A percentile compares a stretch with the other conserved stretches of the same genome.
These are phyloP conservation scores for Sporothrix luriei DNA, from an alignment of 2,329 filamentous ascomycete species.

Conservation along the genomic window DNA sequence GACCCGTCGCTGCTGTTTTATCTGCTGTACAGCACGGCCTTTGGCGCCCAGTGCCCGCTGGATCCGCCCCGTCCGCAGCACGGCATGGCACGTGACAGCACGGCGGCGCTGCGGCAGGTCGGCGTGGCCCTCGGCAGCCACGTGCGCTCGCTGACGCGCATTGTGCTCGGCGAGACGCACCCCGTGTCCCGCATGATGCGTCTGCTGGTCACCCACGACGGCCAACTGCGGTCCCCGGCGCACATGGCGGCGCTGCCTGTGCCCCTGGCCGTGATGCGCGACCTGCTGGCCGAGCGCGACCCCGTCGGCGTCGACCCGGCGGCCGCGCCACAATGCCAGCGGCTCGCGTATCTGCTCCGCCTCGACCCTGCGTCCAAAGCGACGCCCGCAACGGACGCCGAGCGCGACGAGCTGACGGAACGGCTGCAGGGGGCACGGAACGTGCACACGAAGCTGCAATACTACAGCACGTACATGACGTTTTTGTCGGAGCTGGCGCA, in stretches of 20 bases:
- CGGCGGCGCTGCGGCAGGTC: conserved; percentile 26
- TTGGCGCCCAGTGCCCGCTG: conserved; percentile 10
- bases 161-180: conserved; percentile 32
- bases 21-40: conserved; percentile 33
- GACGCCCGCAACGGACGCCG: neutral
- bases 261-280: conserved; percentile 28
- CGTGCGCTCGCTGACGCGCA: conserved; percentile 30
- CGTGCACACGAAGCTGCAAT: conserved; percentile 30
- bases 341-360: conserved; percentile 18
- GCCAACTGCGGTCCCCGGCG: conserved; percentile 19
- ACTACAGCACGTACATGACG: conserved; percentile 30
- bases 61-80: neutral
- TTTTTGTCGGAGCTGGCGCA: conserved; percentile 30
- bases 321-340: conserved; percentile 6
- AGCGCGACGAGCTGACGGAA: conserved; percentile 28
- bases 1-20: conserved; percentile 38
- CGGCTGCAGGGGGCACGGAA: conserved; percentile 29
- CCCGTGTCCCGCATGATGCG: conserved; percentile 27
- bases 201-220: conserved; percentile 26
- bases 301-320: neutral
- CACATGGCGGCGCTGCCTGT: conserved; percentile 29
- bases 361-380: neutral
- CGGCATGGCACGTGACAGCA: conserved; percentile 2
- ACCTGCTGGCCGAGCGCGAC: conserved; percentile 29
- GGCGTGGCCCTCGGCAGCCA: conserved; percentile 29